Conservation (phyloP, 2,329 filamentous ascomycete genomes). For the Reticulascus tulasneorum region DNA sequence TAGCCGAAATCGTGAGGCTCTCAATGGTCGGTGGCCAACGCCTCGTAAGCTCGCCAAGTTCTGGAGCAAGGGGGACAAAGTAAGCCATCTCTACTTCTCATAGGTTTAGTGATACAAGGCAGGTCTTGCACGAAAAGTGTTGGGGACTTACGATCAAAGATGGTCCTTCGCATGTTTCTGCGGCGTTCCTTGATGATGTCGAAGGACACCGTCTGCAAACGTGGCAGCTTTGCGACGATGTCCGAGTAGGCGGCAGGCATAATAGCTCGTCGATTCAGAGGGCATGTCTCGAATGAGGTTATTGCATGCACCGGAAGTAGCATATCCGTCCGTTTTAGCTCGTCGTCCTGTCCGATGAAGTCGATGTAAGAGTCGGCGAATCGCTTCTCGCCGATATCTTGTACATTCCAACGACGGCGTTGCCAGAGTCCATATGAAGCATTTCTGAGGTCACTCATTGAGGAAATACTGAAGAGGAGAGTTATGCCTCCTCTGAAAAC, state of each 20-base stretch:
- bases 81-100: neutral
- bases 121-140: constrained; percentile 1
- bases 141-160: constrained; percentile 12
- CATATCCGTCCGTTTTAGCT: constrained; percentile 8
- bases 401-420: constrained; percentile 13
- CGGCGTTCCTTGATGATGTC: constrained; percentile 13
- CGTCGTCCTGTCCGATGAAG: constrained; percentile 15
- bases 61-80: constrained; percentile 2
- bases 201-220: constrained; percentile 11
- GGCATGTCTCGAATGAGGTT: constrained; percentile 13
- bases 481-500: constrained; percentile 10
- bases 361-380: constrained; percentile 15
- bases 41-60: constrained; percentile 12
- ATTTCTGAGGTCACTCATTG: constrained; percentile 17
- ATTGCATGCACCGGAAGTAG: constrained; percentile 16
- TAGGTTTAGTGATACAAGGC: neutral
- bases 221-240: constrained; percentile 15
- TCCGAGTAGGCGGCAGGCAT: constrained; percentile 17
- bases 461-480: constrained; percentile 13
- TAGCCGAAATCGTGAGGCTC: constrained; percentile 12
- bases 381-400: constrained; percentile 17
- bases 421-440: constrained; percentile 15
- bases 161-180: constrained; percentile 10
- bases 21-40: constrained; percentile 16
- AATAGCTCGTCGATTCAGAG: constrained; percentile 12